Conservation (phyloP, 2,329 filamentous ascomycete genomes). For the Epichloe scottii region DNA sequence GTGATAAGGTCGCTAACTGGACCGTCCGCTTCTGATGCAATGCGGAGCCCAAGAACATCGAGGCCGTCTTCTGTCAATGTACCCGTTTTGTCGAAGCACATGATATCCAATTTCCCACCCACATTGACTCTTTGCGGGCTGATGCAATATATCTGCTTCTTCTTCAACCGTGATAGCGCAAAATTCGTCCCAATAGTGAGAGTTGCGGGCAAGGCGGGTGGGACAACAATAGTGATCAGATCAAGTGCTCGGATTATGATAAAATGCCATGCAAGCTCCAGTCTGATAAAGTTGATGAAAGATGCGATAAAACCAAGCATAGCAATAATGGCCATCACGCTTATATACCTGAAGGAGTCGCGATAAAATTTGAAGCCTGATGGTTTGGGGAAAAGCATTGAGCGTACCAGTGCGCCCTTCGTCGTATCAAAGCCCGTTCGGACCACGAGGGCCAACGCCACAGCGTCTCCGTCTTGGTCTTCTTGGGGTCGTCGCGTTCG, state of each 20-base stretch:
- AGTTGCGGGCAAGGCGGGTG: slow-evolving; percentile 85
- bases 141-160: slow-evolving; percentile 91
- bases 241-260: slow-evolving; percentile 89
- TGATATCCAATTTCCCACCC: slow-evolving; percentile 85
- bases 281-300: slow-evolving; percentile 80
- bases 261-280: slow-evolving; percentile 74
- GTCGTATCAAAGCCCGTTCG: slow-evolving; percentile 96
- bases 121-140: slow-evolving; percentile 96
- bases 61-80: slow-evolving; percentile 93
- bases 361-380: slow-evolving; percentile 98
- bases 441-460: slow-evolving; percentile 81
- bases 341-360: slow-evolving; percentile 95
- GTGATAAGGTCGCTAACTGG: slow-evolving; percentile 67
- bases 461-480: slow-evolving; percentile 73
- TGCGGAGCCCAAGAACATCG: slow-evolving; percentile 79
- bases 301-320: slow-evolving; percentile 79
- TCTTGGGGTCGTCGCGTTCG: slow-evolving; percentile 81
- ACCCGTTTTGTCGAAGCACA: slow-evolving; percentile 99
- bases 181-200: slow-evolving; percentile 96
- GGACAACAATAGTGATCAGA: slow-evolving; percentile 94
- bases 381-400: slow-evolving; percentile 97
- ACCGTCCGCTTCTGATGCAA: slow-evolving; percentile 50
- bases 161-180: slow-evolving; percentile 72
- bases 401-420: slow-evolving; percentile 87
- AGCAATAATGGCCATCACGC: slow-evolving; percentile 85